Percentiles rank a stretch among this genome's conserved stretches.
These are phyloP conservation scores for Microbotryomycetes sp. DNA, from an alignment of 1,284 basidiomycete genomes.

Conservation along the genomic window DNA sequence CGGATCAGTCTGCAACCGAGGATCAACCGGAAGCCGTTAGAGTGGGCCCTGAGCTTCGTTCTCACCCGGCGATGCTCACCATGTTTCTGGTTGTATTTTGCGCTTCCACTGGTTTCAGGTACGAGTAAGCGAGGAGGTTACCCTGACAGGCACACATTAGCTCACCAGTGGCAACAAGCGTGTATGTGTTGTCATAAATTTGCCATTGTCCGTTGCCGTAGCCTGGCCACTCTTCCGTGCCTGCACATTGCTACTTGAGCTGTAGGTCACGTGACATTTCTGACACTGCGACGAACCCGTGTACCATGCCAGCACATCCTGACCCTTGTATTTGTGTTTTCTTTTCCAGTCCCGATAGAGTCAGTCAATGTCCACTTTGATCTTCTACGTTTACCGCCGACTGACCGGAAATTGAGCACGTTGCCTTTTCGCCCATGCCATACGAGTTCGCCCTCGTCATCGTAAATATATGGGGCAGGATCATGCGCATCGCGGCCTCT, in stretches of 20 bases:
- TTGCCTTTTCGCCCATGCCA: constrained; percentile 32
- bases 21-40: background rate
- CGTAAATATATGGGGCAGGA: constrained; percentile 31
- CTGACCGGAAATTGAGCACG: constrained; percentile 34
- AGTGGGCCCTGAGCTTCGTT: background rate
- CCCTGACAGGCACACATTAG: background rate
- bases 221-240: constrained; percentile 5
- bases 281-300: constrained; percentile 33
- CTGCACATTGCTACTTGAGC: constrained; percentile 4
- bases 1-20: constrained; percentile 15
- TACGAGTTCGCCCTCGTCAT: constrained; percentile 34
- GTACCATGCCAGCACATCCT: constrained; percentile 35
- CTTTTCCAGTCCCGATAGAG: background rate
- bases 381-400: too few relatives aligned
- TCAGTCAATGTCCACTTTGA: too few relatives aligned
- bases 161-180: constrained; percentile 28
- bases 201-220: constrained; percentile 21
- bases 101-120: constrained; percentile 19
- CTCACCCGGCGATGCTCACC: too few relatives aligned
- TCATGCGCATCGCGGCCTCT: constrained; percentile 29
- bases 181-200: constrained; percentile 35
- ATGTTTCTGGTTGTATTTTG: constrained; percentile 1
- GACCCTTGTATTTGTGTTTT: constrained; percentile 20
- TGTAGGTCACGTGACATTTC: constrained; percentile 33
- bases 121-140: background rate